Evolutionary conservation across 2,329 filamentous ascomycete species (phyloP), one percentile per base, ranked within the genome.

Genomic region (Aureobasidium sp.): DNA sequence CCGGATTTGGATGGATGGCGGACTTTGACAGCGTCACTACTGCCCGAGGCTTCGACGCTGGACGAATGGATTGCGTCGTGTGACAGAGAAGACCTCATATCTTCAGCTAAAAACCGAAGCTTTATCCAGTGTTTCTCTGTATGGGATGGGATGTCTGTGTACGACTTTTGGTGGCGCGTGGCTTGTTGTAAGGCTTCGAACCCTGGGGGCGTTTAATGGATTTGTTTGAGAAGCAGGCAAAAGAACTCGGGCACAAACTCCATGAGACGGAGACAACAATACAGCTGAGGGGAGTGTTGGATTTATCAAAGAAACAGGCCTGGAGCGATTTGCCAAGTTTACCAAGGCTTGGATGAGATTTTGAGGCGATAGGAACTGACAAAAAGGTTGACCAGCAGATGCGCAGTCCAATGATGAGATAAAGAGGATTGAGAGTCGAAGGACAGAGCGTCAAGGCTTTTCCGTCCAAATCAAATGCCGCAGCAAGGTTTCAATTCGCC

Each of bases 181-280:
- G 57, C 33, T 60, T 52, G n/a, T 57, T 31, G 40, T 27, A 37
- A 31, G 24, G 31, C 24, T 48, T 8, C 8, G 17, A 31, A 54
- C 24, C 15, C 24, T 42, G 22, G 29, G 35, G 53, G 40, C 53
- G 53, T 45, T 65, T 64, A 71, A 58, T 66, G 67, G 27, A 73
- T 67, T 45, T 68, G 62, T 64, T 73, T 73, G 59, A 72, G 67
- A 8, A 73, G 65, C 0, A 72, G 68, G 62, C 64, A 68, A 64
- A 73, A 73, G 66, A 70, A 72, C 44, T 68, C 65, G 33, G 64
- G 54, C 50, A 67, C 65, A 64, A 70, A 72, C 22, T 71, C 70
- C 71, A 72, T 73, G 58, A 59, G 64, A 61, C 31, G 27, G 37
- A 29, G 24, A n/a, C 24, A n/a, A 60, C 24, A 33, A 35, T 19